These are phyloP conservation scores for Hypoxylon fragiforme DNA, from an alignment of 495 filamentous ascomycete species.

Conservation along the genomic window DNA sequence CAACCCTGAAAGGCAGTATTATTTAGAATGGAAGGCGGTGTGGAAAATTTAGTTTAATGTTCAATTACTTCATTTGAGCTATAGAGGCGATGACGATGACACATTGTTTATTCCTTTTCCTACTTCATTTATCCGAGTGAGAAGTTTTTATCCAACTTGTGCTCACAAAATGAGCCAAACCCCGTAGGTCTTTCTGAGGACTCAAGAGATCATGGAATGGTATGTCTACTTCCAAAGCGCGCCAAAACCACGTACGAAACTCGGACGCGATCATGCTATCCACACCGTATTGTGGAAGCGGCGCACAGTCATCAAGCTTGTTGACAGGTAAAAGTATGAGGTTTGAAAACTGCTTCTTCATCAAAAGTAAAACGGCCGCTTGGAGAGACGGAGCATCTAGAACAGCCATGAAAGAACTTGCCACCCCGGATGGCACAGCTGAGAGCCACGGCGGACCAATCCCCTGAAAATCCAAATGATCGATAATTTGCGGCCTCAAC, in stretches of 20 bases:
- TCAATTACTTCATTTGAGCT: too few relatives aligned
- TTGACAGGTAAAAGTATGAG: constrained; percentile 39
- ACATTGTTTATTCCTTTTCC: too few relatives aligned
- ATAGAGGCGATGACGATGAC: too few relatives aligned
- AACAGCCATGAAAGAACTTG: not conserved
- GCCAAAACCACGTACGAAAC: constrained; percentile 43
- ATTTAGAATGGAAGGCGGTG: too few relatives aligned
- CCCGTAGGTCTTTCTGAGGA: not conserved
- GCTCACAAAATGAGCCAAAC: constrained; percentile 11
- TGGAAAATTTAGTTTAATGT: too few relatives aligned
- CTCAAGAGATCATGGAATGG: constrained; percentile 37
- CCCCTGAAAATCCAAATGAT: not conserved
- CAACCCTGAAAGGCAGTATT: too few relatives aligned
- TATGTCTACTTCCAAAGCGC: constrained; percentile 41
- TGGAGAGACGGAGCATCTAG: not conserved
- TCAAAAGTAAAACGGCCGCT: constrained; percentile 20
- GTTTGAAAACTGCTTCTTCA: constrained; percentile 34
- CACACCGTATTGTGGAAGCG: constrained; percentile 41
- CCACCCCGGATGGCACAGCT: not conserved
- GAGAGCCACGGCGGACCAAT: constrained; percentile 11
- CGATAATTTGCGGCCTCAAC: constrained; percentile 7
- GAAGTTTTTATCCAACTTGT: too few relatives aligned
- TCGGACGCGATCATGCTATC: constrained; percentile 52
- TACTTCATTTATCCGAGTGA: too few relatives aligned
- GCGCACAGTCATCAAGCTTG: constrained; percentile 33